Percentiles rank a stretch among this genome's conserved stretches.
Conservation (phyloP, 1,284 basidiomycete species). For the Omphalotus olearius region DNA sequence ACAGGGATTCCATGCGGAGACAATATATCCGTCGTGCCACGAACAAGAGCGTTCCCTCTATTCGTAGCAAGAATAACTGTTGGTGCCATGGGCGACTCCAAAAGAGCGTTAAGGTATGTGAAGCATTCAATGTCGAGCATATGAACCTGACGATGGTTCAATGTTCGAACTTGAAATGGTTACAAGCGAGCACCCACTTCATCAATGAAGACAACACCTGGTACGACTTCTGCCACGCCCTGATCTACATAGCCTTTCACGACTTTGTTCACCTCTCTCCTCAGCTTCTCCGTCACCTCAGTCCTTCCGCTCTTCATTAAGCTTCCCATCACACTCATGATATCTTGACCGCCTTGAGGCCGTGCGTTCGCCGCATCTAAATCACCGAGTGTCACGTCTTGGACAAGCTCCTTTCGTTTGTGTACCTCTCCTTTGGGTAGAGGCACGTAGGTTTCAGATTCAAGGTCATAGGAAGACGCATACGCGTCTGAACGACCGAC, state of each 20-base stretch:
- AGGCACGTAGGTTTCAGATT: conserved; percentile 97
- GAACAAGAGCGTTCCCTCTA: conserved; percentile 86
- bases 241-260: conserved; percentile 98
- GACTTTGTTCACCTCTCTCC: conserved; percentile 97
- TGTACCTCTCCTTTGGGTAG: conserved; percentile 98
- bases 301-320: conserved; percentile 92
- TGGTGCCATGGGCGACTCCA: conserved; percentile 95
- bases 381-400: conserved; percentile 96
- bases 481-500: conserved; percentile 98
- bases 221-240: conserved; percentile 96
- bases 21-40: conserved; percentile 89
- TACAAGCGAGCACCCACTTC: conserved; percentile 57
- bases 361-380: conserved; percentile 96
- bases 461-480: conserved; percentile 97
- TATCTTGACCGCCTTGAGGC: conserved; percentile 94
- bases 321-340: conserved; percentile 99
- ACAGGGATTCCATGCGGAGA: conserved; percentile 93
- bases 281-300: conserved; percentile 95
- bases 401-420: conserved; percentile 95
- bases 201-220: conserved; percentile 97
- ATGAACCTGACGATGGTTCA: conserved; percentile 68
- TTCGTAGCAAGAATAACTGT: conserved; percentile 98
- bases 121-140: conserved; percentile 99
- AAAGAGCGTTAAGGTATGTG: conserved; percentile 94
- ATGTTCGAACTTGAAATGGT: background rate